Conservation (phyloP, 768 basidiomycete species). For the Suillus weaverae region DNA sequence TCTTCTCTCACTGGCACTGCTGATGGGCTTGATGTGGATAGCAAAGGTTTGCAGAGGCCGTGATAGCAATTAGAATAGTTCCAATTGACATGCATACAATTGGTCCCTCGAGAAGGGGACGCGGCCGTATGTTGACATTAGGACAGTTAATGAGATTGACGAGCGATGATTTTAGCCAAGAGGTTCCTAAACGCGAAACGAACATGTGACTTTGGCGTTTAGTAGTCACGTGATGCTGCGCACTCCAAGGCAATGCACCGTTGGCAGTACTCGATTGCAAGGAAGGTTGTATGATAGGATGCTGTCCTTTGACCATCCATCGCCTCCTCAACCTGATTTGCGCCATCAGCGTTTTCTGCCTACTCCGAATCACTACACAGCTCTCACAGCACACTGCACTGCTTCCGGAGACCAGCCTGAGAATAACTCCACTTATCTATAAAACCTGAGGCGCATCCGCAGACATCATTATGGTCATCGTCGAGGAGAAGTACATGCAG, state of each 20-base stretch:
- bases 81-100: constrained; percentile 54
- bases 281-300: background rate
- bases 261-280: background rate
- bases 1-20: constrained; percentile 33
- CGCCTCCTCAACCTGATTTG: background rate
- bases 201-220: no score
- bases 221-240: background rate
- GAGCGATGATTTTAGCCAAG: constrained; percentile 74
- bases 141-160: constrained; percentile 74
- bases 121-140: constrained; percentile 93
- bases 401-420: constrained; percentile 2
- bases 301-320: background rate
- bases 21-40: constrained; percentile 58
- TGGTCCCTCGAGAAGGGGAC: constrained; percentile 81
- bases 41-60: constrained; percentile 82
- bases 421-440: constrained; percentile 5
- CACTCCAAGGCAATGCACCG: background rate
- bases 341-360: background rate
- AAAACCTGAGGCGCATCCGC: background rate
- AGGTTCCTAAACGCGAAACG: background rate
- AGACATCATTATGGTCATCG: constrained; percentile 37
- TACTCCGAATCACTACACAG: background rate
- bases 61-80: constrained; percentile 2
- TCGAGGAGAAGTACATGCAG: constrained; percentile 43
- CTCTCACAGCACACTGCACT: background rate